These are phyloP conservation scores for Teunomyces tritomae DNA, from an alignment of 805 yeast genomes.

Conservation along the genomic window DNA sequence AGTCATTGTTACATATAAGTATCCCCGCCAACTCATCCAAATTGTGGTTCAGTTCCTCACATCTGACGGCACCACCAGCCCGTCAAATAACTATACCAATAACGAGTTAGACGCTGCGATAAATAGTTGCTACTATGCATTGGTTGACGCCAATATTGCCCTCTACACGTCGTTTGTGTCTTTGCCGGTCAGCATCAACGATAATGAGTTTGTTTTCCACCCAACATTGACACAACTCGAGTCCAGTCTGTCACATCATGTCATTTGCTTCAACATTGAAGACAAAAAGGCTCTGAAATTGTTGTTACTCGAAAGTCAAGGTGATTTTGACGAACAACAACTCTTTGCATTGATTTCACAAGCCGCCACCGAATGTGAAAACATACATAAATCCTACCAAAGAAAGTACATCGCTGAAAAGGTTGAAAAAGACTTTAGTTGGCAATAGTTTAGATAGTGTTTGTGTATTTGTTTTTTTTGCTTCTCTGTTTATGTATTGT, in stretches of 20 bases:
- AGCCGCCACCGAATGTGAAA: constrained; percentile 48
- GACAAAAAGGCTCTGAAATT: constrained; percentile 53
- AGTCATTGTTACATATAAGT: constrained; percentile 56
- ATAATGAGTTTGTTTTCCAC: constrained; percentile 30
- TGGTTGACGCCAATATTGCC: constrained; percentile 77
- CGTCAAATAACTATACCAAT: constrained; percentile 24
- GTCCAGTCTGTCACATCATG: constrained; percentile 57
- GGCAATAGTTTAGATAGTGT: constrained; percentile 36
- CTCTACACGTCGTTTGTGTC: constrained; percentile 62
- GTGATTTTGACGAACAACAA: constrained; percentile 59
- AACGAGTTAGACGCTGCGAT: constrained; percentile 66
- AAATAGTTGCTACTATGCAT: constrained; percentile 71
- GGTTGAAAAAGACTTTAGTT: constrained; percentile 54
- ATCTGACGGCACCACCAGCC: constrained; percentile 19
- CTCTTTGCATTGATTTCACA: constrained; percentile 51
- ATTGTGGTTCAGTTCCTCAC: constrained; percentile 41
- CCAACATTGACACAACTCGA: constrained; percentile 49
- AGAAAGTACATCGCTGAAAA: constrained; percentile 44
- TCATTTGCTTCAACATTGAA: constrained; percentile 56
- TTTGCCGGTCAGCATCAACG: constrained; percentile 40
- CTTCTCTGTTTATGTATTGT: background rate
- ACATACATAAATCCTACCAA: constrained; percentile 46
- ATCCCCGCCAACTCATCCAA: constrained; percentile 69
- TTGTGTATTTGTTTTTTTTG: background rate
- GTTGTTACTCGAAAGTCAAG: constrained; percentile 69